Base-by-base conservation (phyloP, 768 basidiomycete species). In the Lactarius tabidus region DNA sequence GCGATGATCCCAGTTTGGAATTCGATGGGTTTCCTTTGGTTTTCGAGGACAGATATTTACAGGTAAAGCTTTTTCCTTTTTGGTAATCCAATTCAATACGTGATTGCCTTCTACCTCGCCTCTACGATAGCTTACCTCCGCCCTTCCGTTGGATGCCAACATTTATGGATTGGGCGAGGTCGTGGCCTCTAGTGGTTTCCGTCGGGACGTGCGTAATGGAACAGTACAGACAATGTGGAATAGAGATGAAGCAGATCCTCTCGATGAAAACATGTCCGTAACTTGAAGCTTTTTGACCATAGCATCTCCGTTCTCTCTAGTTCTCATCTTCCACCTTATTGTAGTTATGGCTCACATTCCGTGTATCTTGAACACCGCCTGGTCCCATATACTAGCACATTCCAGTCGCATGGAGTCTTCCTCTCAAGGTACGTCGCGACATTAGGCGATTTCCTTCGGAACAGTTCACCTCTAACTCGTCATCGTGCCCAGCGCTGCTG, bases 81-180 rank as follows among this genome's bases (percentile, higher is more conserved):
- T 17, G 23, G 8, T 18, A 6, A 41, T 6, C 43, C 20, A 57
- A 14, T 57, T 38, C n/a, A 38, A 18, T 29, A 14, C 33, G 35
- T 57, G 20, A 57, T 45, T 43, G 33, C 9, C 51, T 48, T 28
- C 28, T n/a, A n/a, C n/a, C n/a, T 2, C n/a, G 0, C 38, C 38
- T 38, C 38, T 15, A 14, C 51, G 33, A 1, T 65, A 86, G 85
- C 67, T 93, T 23, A 77, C 88, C 1, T 89, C 88, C 4, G 81
- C 86, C 0, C 77, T 93, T 1, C 88, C 90, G 0, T 72, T 80
- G 8, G 78, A 81, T 39, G 81, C 90, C 3, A 91, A 92, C 69
- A 81, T 93, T 56, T 92, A 91, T 67, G 91, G 91, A 3, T 75
- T 93, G 41, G 89, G 91, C 2, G 90, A 94, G 72, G 84, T 85